phyloP scores from a whole-genome alignment of 176 grass and related monocot species.

The bread wheat (Triticum aestivum) region IWGSC_CS_RefSeq_v2.1 NC_057810.1:640965651-640966150 shows the following conservation, averaged over 20 bases:
- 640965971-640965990: not conserved
- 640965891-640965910: constrained; percentile 7
- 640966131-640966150: constrained; percentile 1
- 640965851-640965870: constrained; percentile 34
- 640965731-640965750: constrained; percentile 45
- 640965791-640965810: not conserved
- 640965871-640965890: constrained; percentile 22
- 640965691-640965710: constrained; percentile 59
- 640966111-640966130: constrained; percentile 8
- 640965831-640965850: constrained; percentile 8
- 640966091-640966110: constrained; percentile 10
- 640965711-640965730: constrained; percentile 80
- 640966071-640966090: not conserved
- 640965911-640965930: not conserved
- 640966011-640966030: not conserved
- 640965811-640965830: not conserved
- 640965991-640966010: not conserved
- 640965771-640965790: too few relatives aligned
- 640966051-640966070: not conserved
- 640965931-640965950: constrained; percentile 17
- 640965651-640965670: constrained; percentile 85
- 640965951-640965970: not conserved
- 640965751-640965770: not conserved
- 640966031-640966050: not conserved
- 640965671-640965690: constrained; percentile 87